These are phyloP conservation scores for Porcisia hertigi DNA, from an alignment of 208 protist species.

Conservation along the genomic window DNA sequence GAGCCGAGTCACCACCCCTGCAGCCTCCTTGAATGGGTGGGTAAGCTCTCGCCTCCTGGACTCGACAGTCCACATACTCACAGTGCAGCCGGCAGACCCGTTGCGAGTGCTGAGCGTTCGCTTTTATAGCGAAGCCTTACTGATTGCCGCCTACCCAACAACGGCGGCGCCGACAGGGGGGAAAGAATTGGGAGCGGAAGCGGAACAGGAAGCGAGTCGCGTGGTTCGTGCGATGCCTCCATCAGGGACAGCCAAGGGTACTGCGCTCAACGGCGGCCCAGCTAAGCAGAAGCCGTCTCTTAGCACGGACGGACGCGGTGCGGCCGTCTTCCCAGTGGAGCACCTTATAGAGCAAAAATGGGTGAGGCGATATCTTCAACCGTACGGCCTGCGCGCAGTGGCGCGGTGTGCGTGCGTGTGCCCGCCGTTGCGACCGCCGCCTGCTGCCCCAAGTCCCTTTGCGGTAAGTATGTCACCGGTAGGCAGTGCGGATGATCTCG, in stretches of 20 bases:
- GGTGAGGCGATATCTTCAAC: constrained; percentile 18
- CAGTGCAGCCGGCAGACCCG: constrained; percentile 37
- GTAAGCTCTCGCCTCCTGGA: constrained; percentile 29
- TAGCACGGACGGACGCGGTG: neutral
- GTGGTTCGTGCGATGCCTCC: neutral
- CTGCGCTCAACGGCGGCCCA: neutral
- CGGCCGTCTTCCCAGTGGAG: neutral
- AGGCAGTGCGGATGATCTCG: neutral
- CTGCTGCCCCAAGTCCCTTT: neutral
- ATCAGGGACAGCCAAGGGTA: neutral
- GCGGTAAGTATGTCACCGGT: neutral
- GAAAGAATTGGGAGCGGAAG: constrained; percentile 14
- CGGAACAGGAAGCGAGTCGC: neutral
- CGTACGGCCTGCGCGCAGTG: constrained; percentile 30
- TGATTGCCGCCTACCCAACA: constrained; percentile 19
- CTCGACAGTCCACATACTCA: constrained; percentile 28
- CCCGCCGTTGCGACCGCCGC: constrained; percentile 1
- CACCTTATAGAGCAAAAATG: constrained; percentile 19
- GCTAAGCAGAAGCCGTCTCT: neutral
- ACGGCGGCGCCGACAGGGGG: neutral
- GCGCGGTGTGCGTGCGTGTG: constrained; percentile 18
- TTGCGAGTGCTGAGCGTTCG: constrained; percentile 27
- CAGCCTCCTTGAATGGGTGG: constrained; percentile 30
- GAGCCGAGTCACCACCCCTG: neutral
- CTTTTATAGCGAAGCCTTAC: constrained; percentile 34